Percentiles rank a stretch among this genome's conserved stretches.
Conservation (phyloP, 2,329 filamentous ascomycete genomes). For the Monilinia fructicola region DNA sequence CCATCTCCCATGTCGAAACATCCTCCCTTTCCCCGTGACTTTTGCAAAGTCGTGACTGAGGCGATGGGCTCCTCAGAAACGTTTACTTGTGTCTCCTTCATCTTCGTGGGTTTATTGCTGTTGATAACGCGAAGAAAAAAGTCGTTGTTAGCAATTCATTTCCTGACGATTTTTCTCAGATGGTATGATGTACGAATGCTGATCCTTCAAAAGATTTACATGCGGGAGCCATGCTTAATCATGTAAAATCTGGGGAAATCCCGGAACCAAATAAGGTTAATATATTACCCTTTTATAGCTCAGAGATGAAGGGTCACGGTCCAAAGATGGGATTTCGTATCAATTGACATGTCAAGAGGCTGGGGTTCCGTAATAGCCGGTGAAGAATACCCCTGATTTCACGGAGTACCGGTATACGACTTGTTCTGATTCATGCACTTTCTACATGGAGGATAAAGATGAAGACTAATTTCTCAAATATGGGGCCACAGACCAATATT, state of each 20-base stretch:
- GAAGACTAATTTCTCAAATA: not conserved
- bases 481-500: not conserved
- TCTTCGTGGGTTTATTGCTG: not conserved
- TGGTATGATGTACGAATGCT: not conserved
- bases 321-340: not conserved
- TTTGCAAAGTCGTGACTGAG: not conserved
- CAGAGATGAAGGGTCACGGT: not conserved
- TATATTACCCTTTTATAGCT: not conserved
- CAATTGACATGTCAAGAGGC: slow-evolving; percentile 4
- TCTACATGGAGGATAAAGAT: not conserved
- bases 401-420: not conserved
- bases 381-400: slow-evolving; percentile 6
- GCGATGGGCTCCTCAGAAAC: not conserved
- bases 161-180: not conserved
- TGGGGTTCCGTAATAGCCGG: slow-evolving; percentile 5
- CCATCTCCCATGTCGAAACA: slow-evolving; percentile 18
- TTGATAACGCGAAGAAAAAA: not conserved
- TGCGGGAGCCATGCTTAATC: slow-evolving; percentile 1
- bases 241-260: slow-evolving; percentile 15
- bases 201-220: slow-evolving; percentile 1
- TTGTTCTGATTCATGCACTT: not conserved
- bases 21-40: slow-evolving; percentile 1
- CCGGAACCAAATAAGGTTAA: not conserved
- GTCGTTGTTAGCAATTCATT: not conserved
- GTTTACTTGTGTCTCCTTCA: not conserved